Base-by-base conservation (phyloP, 768 basidiomycete genomes). In the Austroboletus festivus region DNA sequence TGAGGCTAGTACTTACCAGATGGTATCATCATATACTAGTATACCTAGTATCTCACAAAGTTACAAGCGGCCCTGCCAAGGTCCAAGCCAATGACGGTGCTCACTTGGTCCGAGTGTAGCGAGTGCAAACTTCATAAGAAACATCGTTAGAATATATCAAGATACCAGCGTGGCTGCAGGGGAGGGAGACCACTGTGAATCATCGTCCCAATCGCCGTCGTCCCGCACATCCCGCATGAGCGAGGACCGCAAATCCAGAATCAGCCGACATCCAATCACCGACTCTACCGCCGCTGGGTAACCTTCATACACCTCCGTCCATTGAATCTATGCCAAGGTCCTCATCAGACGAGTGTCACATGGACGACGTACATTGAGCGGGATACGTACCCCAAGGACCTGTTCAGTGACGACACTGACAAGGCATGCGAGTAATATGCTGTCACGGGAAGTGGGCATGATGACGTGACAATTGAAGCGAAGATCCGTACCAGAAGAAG, bases 401-500 rank as follows among this genome's bases (percentile, higher is more conserved):
- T 18, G 44, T 2, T 31, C 18, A 2, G 50, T 19, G 35, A 22
- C 20, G 20, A 41, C 5, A 23, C 31, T 35, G 42, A 30, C 5
- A 30, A 44, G 1, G 42, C 43, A 62, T 8, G 22, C 34, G 18
- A 62, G 3, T 9, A 55, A 12, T 26, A 56, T 38, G 37, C 59
- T 62, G 18, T 28, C 37, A 16, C 15, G 15, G 8, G 21, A 46
- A 48, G n/a, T n/a, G n/a, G n/a, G n/a, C n/a, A n/a, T n/a, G n/a
- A n/a, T n/a, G n/a, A n/a, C n/a, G n/a, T n/a, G n/a, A n/a, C n/a
- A n/a, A 1, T n/a, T 5, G 24, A 3, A 1, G 6, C 2, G 13
- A 20, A 37, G 13, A 11, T 16, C 1, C 55, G 28, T 38, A 61
- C 59, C 45, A 55, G 13, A 55, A 11, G 49, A 52, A 52, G 38